phyloP scores from a whole-genome alignment of 352 stramenopile species.

The Pythium biforme region DNA sequence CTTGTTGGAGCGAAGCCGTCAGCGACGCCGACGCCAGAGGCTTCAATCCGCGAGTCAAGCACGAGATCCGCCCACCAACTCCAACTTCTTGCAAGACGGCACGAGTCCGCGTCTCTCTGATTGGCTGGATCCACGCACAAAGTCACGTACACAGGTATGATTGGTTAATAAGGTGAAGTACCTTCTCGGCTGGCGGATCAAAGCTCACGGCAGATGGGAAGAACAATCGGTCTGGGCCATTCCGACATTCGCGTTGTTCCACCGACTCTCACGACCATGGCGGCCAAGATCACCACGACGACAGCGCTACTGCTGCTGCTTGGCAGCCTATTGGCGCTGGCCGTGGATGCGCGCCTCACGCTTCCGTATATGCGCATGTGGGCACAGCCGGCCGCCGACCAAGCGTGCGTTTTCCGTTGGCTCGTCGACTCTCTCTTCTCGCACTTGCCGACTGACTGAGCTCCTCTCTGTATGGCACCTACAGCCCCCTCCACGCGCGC shows the following conservation, averaged over 20 bases:
- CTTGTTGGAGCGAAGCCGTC: no score
- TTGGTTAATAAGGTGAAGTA: conserved; percentile 4
- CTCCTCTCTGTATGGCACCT: background rate
- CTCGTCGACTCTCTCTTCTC: no score
- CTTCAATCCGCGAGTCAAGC: no score
- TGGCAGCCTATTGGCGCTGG: conserved; percentile 1
- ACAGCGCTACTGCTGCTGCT: conserved; percentile 14
- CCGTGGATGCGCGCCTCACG: conserved; percentile 10
- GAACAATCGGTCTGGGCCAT: conserved; percentile 5
- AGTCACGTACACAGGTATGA: background rate
- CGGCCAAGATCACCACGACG: conserved; percentile 1
- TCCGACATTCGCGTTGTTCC: background rate
- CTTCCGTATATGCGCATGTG: conserved; percentile 7
- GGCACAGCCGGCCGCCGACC: conserved; percentile 11
- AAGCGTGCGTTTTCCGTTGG: conserved; percentile 7
- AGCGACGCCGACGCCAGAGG: no score
- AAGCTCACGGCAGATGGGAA: conserved; percentile 2
- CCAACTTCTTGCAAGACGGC: background rate
- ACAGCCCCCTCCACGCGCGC: conserved; percentile 36
- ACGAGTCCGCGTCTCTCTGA: background rate
- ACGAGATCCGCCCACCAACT: no score
- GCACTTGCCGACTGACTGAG: background rate
- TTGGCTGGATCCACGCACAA: conserved; percentile 16
- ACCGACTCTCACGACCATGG: background rate
- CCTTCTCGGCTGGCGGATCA: background rate